Evolutionary conservation across 2,329 filamentous ascomycete genomes (phyloP), one percentile per base, ranked within the genome.

Genomic region (Fusarium siculi): DNA sequence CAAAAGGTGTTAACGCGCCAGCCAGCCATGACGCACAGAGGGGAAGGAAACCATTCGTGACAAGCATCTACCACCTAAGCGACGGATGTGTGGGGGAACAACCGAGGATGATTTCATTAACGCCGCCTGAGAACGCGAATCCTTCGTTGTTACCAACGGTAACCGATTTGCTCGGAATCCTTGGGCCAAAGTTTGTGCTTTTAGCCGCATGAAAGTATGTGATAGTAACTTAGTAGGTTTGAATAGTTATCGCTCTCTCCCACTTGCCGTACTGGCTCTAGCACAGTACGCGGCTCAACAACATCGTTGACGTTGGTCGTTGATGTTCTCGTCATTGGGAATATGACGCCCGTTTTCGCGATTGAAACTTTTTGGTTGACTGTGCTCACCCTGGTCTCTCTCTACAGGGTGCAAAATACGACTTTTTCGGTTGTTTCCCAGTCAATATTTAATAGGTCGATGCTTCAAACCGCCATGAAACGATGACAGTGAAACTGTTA

Each of bases 381-480:
- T 54, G 52, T 43, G 40, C 47, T 49, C 40, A 66, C 37, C 44
- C 61, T 58, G 44, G 50, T 63, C 46, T 42, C 36, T 50, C 14
- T 42, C 30, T 50, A 50, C 57, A 52, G 23, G 30, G 43, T 34
- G 19, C 19, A 36, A 34, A 28, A 23, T n/a, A 63, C 37, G 19
- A 25, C 28, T 59, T 42, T 36, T 46, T 21, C 23, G 52, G 30
- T 65, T 56, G 67, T 73, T 74, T 73, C 70, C 69, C 59, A 70
- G 70, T 70, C 69, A 62, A 74, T 74, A 37, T 50, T 37, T n/a
- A 12, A 46, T 21, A 55, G 57, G 61, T 46, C 55, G 50, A 56
- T 70, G 66, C 57, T 66, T 68, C 70, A 70, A 63, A 58, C 63
- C 32, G 52, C 47, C 66, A 70, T 76, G 67, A 76, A 76, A 76